These are phyloP conservation scores for Taiozyma onychis DNA, from an alignment of 1,139 yeast genomes.

Conservation along the genomic window DNA sequence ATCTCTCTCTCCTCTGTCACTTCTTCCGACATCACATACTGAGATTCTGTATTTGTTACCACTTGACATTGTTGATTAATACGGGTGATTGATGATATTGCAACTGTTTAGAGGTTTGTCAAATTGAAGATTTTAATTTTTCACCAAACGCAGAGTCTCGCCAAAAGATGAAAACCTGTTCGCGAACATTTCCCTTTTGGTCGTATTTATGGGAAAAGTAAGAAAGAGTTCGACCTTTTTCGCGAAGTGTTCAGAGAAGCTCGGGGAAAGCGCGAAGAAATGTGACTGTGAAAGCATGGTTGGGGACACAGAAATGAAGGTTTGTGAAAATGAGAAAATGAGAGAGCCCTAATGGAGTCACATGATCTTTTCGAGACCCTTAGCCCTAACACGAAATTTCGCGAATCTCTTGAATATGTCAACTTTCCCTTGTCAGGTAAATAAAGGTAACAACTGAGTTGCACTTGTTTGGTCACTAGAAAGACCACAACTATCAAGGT, in stretches of 20 bases:
- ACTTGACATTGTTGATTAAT: conserved; percentile 61
- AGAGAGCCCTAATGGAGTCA: no score
- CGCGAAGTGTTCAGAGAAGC: neutral
- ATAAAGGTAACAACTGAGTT: neutral
- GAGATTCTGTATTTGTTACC: conserved; percentile 99
- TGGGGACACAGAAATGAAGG: neutral
- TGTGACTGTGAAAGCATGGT: neutral
- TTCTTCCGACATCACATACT: conserved; percentile 48
- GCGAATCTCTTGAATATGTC: neutral
- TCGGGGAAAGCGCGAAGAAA: neutral
- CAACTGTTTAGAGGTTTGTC: conserved; percentile 2
- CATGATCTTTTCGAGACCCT: no score
- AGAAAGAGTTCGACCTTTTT: neutral
- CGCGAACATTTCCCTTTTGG: neutral
- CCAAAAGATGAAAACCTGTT: neutral
- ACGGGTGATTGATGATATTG: conserved; percentile 1
- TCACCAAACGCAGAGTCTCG: conserved; percentile 4
- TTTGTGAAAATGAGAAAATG: neutral
- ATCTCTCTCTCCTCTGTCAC: neutral
- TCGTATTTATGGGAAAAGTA: neutral
- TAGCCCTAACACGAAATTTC: neutral
- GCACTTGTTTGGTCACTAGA: neutral
- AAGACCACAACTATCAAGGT: no score
- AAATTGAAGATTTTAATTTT: conserved; percentile 7
- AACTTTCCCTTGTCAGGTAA: neutral